Evolutionary conservation across 108 stramenopile genomes (phyloP).

Genomic region (Seminavis robusta): DNA sequence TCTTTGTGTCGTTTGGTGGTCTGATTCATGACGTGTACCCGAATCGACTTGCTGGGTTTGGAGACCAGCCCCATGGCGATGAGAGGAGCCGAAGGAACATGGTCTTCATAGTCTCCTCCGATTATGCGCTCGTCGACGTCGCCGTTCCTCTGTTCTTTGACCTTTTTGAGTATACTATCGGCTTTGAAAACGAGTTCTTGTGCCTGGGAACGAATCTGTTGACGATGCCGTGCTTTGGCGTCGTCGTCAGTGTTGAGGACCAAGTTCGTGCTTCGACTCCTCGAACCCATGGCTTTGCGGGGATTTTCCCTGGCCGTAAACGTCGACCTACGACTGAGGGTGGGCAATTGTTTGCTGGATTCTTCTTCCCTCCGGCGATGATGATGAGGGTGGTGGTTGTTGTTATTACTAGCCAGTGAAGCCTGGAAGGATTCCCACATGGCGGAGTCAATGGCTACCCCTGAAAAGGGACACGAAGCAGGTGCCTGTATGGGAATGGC

Average conservation of each 20-base stretch:
- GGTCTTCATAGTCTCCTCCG: not conserved
- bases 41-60: not conserved
- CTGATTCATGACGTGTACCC: constrained; percentile 18
- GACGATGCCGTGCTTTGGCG: too few relatives aligned
- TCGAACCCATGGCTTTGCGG: not conserved
- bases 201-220: too few relatives aligned
- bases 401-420: not conserved
- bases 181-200: too few relatives aligned
- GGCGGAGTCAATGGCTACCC: constrained; percentile 9
- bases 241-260: too few relatives aligned
- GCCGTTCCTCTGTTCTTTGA: too few relatives aligned
- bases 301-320: not conserved
- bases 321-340: not conserved
- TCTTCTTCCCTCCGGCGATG: not conserved
- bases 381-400: not conserved
- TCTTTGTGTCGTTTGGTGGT: constrained; percentile 14
- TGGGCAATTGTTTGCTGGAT: not conserved
- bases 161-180: too few relatives aligned
- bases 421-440: not conserved
- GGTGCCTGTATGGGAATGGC: not conserved
- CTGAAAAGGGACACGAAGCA: constrained; percentile 14
- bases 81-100: not conserved
- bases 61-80: not conserved
- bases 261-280: not conserved
- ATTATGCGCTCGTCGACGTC: not conserved